These are phyloP conservation scores for Aspergillus carlsbadensis DNA, from an alignment of 495 filamentous ascomycete genomes.

Conservation along the genomic window DNA sequence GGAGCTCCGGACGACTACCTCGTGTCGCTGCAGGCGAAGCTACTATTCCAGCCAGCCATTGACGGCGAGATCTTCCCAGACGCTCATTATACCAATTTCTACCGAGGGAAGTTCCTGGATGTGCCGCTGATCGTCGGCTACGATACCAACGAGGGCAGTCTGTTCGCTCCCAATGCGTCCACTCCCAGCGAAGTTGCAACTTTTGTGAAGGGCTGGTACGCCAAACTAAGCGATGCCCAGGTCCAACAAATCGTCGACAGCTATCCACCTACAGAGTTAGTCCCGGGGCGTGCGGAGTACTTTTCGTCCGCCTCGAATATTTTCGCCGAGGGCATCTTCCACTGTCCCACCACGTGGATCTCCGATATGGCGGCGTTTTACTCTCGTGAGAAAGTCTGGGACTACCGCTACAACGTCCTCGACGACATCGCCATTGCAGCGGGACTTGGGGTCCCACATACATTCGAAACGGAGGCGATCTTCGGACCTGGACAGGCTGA, in stretches of 20 bases:
- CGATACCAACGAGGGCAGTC: conserved; percentile 64
- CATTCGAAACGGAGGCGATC: conserved; percentile 59
- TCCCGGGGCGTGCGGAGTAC: conserved; percentile 43
- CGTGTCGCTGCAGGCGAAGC: no score
- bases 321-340: conserved; percentile 68
- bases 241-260: conserved; percentile 55
- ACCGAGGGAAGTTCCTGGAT: conserved; percentile 54
- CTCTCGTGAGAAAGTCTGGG: conserved; percentile 38
- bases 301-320: conserved; percentile 56
- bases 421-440: conserved; percentile 40
- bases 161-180: conserved; percentile 52
- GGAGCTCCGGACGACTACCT: conserved; percentile 38
- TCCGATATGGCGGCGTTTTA: conserved; percentile 40
- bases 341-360: conserved; percentile 51
- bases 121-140: conserved; percentile 65
- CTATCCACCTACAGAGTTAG: conserved; percentile 50
- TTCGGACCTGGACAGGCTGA: conserved; percentile 38
- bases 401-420: conserved; percentile 64
- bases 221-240: conserved; percentile 48
- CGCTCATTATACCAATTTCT: conserved; percentile 54
- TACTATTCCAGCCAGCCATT: conserved; percentile 54
- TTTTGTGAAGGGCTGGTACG: no score
- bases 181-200: conserved; percentile 18
- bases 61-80: conserved; percentile 56
- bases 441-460: conserved; percentile 66